Evolutionary conservation across 1,139 yeast species (phyloP).

Genomic region (Suhomyces maxii): DNA sequence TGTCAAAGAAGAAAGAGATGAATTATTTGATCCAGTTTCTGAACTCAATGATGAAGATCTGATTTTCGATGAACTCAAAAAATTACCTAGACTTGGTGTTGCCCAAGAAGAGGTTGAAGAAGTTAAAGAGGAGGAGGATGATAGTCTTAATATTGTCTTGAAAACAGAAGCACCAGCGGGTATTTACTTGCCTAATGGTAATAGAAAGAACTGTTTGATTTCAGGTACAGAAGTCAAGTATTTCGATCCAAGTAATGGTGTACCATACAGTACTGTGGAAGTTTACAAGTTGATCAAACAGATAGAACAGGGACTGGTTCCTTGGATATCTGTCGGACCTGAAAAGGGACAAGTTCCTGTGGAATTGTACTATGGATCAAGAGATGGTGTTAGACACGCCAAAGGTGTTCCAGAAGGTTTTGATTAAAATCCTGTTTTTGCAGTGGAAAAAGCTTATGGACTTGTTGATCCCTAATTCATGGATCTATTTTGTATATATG

Average conservation of each 20-base stretch:
- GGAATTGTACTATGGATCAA: slow-evolving; percentile 55
- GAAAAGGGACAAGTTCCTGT: slow-evolving; percentile 61
- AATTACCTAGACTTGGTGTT: slow-evolving; percentile 67
- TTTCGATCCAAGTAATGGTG: slow-evolving; percentile 83
- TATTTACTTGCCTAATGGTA: slow-evolving; percentile 68
- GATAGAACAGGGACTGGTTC: slow-evolving; percentile 62
- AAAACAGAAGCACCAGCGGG: slow-evolving; percentile 75
- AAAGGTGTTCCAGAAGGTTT: slow-evolving; percentile 90
- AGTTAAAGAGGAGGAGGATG: slow-evolving; percentile 37
- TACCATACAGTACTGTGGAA: slow-evolving; percentile 82
- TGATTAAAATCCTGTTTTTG: slow-evolving; percentile 17
- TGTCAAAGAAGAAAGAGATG: slow-evolving; percentile 38
- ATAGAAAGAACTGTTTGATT: slow-evolving; percentile 69
- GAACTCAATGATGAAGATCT: slow-evolving; percentile 39
- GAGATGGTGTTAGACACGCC: slow-evolving; percentile 62
- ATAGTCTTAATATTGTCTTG: slow-evolving; percentile 48
- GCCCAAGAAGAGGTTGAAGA: slow-evolving; percentile 51
- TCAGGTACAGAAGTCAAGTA: slow-evolving; percentile 80
- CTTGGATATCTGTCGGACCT: slow-evolving; percentile 60
- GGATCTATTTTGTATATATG: too few relatives aligned
- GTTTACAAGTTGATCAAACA: slow-evolving; percentile 70
- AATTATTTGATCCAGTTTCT: slow-evolving; percentile 34
- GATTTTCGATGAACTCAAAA: slow-evolving; percentile 51
- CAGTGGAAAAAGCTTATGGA: too few relatives aligned
- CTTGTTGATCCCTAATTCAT: too few relatives aligned